Percentiles rank a stretch among this genome's conserved stretches.
phyloP scores from a whole-genome alignment of 352 stramenopile species.

The Phytophthora foliorum region DNA sequence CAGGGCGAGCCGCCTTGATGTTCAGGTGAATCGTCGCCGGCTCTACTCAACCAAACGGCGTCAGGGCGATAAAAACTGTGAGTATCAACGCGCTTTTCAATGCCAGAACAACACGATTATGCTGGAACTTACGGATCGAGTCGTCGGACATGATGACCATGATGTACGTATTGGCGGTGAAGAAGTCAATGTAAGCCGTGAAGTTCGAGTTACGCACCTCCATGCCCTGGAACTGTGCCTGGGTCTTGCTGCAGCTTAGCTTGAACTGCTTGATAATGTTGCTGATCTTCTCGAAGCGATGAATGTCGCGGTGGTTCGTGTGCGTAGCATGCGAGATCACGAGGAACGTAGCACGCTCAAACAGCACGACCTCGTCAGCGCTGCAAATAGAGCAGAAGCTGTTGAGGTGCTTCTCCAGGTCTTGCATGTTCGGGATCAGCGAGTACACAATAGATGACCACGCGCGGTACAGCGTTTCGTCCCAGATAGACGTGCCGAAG shows the following conservation, averaged over 20 bases:
- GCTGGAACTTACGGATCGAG: conserved; percentile 69
- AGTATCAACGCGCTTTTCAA: conserved; percentile 3
- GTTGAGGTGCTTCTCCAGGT: conserved; percentile 96
- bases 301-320: conserved; percentile 94
- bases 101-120: conserved; percentile 24
- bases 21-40: conserved; percentile 97
- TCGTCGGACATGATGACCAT: conserved; percentile 98
- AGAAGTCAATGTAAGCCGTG: conserved; percentile 98
- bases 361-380: conserved; percentile 97
- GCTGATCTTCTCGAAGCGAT: conserved; percentile 99
- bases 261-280: conserved; percentile 99
- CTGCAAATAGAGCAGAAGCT: conserved; percentile 98
- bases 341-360: conserved; percentile 99
- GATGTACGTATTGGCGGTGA: conserved; percentile 99
- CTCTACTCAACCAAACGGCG: conserved; percentile 52
- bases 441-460: conserved; percentile 99
- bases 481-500: conserved; percentile 99
- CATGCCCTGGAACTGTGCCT: conserved; percentile 99
- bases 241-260: conserved; percentile 98
- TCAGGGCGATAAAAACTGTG: neutral
- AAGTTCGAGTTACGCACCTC: conserved; percentile 98
- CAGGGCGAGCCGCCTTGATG: conserved; percentile 95
- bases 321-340: conserved; percentile 97
- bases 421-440: conserved; percentile 99
- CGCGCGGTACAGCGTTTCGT: conserved; percentile 99